Base-by-base conservation (phyloP, 345 rosid genomes). In the Carallia pectinifolia region DNA sequence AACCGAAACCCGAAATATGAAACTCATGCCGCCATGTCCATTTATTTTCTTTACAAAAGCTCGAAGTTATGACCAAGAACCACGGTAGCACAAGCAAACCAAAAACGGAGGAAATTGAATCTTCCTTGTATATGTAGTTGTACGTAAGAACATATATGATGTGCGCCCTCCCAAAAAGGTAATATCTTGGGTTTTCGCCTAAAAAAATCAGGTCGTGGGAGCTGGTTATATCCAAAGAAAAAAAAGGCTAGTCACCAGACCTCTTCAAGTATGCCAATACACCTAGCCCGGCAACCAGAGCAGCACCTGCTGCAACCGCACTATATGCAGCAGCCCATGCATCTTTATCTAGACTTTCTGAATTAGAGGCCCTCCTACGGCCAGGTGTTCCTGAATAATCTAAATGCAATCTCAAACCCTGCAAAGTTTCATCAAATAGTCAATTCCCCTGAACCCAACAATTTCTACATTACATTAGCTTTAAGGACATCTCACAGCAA, bases 311-410 rank as follows among this genome's bases (percentile, higher is more conserved):
- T 0, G 98, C 99, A 37, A 88, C 92, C 7, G 89, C 83, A 62
- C 97, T 85, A 77, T 86, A 92, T 3, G 98, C 97, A 18, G 96
- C 70, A 66, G 92, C 90, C 98, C 99, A 89, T 8, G 98, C 97
- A 75, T 89, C 96, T 31, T 81, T 29, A 53, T 86, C 95, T 75
- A 81, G 33, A 66, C 80, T 78, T 74, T 82, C 92, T 52, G 88
- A 72, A 62, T 59, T 74, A 52, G 82, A 44, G 44, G 84, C 86
- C 71, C 71, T 78, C 62, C 87, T 73, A 18, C 78, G 82, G 67
- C 68, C 69, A 19, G 68, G 72, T 64, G 66, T 72, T 65, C 87
- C 88, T 18, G 95, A 80, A 72, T 86, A 85, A 73, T 96, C 98
- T 73, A 96, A 72, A 87, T 92, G 90, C 87, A 96, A 73, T 80